Evolutionary conservation across 2,329 filamentous ascomycete species (phyloP).

Genomic region (Cadophora malorum): DNA sequence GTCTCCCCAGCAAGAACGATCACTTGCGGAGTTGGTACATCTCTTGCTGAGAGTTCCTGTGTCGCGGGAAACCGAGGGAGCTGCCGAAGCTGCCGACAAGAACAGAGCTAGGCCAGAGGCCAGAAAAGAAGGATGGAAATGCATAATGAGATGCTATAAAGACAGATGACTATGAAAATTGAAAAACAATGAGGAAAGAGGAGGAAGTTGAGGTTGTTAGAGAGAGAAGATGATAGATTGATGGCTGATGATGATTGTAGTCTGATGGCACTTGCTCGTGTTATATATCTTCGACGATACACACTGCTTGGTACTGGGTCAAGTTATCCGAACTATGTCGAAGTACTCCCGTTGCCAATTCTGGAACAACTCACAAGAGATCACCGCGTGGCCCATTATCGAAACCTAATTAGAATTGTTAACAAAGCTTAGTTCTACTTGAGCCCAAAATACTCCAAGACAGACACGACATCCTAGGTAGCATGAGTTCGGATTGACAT

Average conservation of each 20-base stretch:
- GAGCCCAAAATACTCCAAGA: background rate
- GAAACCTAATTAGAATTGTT: background rate
- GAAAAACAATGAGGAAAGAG: constrained; percentile 23
- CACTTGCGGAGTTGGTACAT: background rate
- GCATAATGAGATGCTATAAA: background rate
- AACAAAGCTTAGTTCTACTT: background rate
- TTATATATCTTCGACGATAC: background rate
- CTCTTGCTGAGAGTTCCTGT: background rate
- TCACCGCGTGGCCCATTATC: background rate
- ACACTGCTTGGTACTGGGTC: background rate
- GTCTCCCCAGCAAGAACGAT: background rate
- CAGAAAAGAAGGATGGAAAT: background rate
- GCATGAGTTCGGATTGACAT: background rate
- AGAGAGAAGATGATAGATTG: constrained; percentile 20
- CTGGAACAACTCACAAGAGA: background rate
- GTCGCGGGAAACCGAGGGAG: background rate
- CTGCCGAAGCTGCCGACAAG: background rate
- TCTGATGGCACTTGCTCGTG: background rate
- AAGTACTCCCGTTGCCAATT: background rate
- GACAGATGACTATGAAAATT: background rate
- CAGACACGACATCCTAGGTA: background rate
- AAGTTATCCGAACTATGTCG: background rate
- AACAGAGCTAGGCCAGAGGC: background rate
- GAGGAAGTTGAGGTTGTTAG: constrained; percentile 10
- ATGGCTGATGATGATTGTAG: constrained; percentile 22